Base-by-base conservation (phyloP, 768 basidiomycete genomes). In the Lactifluus volemus region DNA sequence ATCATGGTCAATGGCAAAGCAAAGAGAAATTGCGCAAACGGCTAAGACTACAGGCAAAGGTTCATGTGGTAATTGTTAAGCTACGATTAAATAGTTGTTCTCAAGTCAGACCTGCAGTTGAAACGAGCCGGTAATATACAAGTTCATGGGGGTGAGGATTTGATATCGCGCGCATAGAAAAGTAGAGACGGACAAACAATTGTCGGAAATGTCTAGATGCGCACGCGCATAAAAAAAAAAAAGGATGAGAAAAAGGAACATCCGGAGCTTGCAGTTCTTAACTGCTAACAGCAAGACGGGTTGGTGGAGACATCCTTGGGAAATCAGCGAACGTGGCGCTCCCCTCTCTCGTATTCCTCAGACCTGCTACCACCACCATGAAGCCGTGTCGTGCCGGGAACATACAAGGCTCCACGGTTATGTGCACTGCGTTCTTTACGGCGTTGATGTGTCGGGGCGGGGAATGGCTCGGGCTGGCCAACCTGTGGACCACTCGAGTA, bases 381-480 rank as follows among this genome's bases (percentile, higher is more conserved):
- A 39, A 63, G 52, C 6, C 64, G 61, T 30, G 58, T 54, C 14
- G 57, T 39, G 15, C 65, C 65, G 11, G 65, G 65, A 36, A 84
- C 84, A 67, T 81, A 90, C 47, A 91, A 71, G 36, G 85, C 83
- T 3, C 86, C 88, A 42, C 88, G 83, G 68, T 89, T 92, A 65
- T 82, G 79, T 10, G 84, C 85, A 68, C 88, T 89, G n/a, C 89
- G 81, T 72, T 91, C 89, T 70, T 91, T 91, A 68, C 90, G 79
- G 47, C 85, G 75, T 49, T 88, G 79, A 70, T 92, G 89, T 10
- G 89, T 92, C 34, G 90, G 87, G 42, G 85, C 76, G 1, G 90
- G 90, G 73, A 93, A 93, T 29, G 85, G 86, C 69, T 94, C 86
- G 0, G 84, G 82, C 25, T 86, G 75, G 7, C 92, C 92, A 72